Evolutionary conservation across 2,329 filamentous ascomycete species (phyloP).

Genomic region (Aspergillus pseudotamarii): DNA sequence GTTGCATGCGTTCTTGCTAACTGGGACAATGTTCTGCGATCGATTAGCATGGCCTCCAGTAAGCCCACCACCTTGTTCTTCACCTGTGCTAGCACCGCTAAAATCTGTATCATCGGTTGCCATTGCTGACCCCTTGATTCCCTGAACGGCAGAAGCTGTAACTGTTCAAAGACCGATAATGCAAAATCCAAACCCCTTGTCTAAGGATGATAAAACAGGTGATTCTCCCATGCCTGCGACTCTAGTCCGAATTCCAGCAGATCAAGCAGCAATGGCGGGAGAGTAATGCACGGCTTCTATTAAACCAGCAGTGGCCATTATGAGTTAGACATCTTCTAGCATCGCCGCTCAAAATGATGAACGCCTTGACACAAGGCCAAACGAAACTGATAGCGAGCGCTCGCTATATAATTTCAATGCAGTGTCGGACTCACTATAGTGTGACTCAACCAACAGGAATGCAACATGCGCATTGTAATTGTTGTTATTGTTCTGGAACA

Average conservation of each 20-base stretch:
- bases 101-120: constrained; percentile 11
- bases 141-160: constrained; percentile 30
- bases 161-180: constrained; percentile 20
- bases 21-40: constrained; percentile 66
- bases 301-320: neutral
- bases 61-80: constrained; percentile 34
- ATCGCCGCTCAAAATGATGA: neutral
- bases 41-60: constrained; percentile 67
- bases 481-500: neutral
- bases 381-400: neutral
- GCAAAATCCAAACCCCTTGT: constrained; percentile 16
- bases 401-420: neutral
- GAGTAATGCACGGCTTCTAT: neutral
- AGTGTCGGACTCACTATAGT: neutral
- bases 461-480: neutral
- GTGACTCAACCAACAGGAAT: neutral
- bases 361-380: neutral
- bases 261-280: neutral
- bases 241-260: constrained; percentile 47
- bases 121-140: constrained; percentile 6
- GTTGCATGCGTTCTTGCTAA: constrained; percentile 68
- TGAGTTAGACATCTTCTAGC: neutral
- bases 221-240: constrained; percentile 50
- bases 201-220: constrained; percentile 70
- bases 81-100: neutral